Evolutionary conservation across 805 yeast genomes (phyloP).

Genomic region (Kluyveromyces lactis): DNA sequence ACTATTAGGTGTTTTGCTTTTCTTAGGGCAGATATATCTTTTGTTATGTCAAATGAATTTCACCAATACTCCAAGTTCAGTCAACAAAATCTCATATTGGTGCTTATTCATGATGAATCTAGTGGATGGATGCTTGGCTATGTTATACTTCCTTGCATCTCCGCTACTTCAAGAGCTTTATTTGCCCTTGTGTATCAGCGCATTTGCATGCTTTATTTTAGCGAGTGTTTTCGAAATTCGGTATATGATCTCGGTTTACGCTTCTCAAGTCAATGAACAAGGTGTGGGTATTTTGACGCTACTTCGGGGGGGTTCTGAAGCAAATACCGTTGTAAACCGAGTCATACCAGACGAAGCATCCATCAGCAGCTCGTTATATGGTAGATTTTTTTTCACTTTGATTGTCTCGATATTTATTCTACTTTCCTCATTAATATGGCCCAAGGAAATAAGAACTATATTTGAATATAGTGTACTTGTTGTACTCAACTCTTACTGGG

Average conservation of each 20-base stretch:
- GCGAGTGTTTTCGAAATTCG: constrained; percentile 71
- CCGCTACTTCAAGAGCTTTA: constrained; percentile 48
- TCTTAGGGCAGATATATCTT: constrained; percentile 47
- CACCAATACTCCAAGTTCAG: constrained; percentile 71
- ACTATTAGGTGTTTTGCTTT: constrained; percentile 36
- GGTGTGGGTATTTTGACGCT: constrained; percentile 59
- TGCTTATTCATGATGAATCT: constrained; percentile 55
- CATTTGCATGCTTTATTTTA: constrained; percentile 59
- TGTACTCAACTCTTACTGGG: constrained; percentile 65
- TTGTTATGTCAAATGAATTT: constrained; percentile 61
- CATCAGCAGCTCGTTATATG: constrained; percentile 48
- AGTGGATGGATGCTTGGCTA: constrained; percentile 61
- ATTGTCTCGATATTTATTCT: constrained; percentile 50
- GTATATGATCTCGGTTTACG: constrained; percentile 56
- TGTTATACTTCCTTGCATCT: constrained; percentile 53
- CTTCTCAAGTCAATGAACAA: constrained; percentile 67
- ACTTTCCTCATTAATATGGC: constrained; percentile 55
- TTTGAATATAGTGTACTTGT: constrained; percentile 52
- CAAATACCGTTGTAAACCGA: constrained; percentile 16
- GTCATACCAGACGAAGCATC: constrained; percentile 44
- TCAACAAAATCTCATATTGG: constrained; percentile 65
- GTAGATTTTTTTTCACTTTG: constrained; percentile 46
- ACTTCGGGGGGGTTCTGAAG: constrained; percentile 41
- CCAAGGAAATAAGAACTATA: constrained; percentile 40
- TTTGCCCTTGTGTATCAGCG: constrained; percentile 59